Conservation (phyloP, 2,329 filamentous ascomycete species). For the Aureobasidium sp. region DNA sequence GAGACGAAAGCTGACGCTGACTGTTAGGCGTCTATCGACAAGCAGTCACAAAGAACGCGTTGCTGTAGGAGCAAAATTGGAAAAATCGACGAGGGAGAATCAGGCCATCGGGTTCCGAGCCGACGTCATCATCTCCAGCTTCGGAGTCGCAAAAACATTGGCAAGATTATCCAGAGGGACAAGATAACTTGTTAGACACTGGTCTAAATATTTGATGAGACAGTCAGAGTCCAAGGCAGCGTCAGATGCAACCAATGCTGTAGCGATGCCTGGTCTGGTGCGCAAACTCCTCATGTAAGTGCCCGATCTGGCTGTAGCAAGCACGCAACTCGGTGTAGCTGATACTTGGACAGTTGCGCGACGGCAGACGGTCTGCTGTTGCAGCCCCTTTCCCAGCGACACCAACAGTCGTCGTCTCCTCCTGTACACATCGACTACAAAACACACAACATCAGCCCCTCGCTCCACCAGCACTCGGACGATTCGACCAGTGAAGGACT, state of each 20-base stretch:
- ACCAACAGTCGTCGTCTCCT: slow-evolving; percentile 38
- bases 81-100: not conserved
- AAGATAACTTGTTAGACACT: not conserved
- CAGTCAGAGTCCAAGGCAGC: not conserved
- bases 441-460: slow-evolving; percentile 42
- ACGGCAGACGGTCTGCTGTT: slow-evolving; percentile 76
- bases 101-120: not conserved
- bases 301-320: not conserved
- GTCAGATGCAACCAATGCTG: slow-evolving; percentile 3
- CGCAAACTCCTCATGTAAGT: slow-evolving; percentile 65
- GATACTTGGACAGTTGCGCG: slow-evolving; percentile 35
- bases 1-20: not conserved
- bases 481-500: slow-evolving; percentile 32
- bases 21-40: not conserved
- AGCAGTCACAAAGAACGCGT: not conserved
- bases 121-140: slow-evolving; percentile 7
- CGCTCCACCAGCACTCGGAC: slow-evolving; percentile 32
- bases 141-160: slow-evolving; percentile 6
- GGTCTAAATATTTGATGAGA: not conserved
- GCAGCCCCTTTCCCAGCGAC: slow-evolving; percentile 55
- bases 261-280: slow-evolving; percentile 62
- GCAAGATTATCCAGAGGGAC: not conserved
- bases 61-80: slow-evolving; percentile 7
- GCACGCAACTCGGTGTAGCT: not conserved
- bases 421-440: slow-evolving; percentile 64